Evolutionary conservation across 2,329 filamentous ascomycete genomes (phyloP).

Genomic region (Sarocladiaceae sp.): DNA sequence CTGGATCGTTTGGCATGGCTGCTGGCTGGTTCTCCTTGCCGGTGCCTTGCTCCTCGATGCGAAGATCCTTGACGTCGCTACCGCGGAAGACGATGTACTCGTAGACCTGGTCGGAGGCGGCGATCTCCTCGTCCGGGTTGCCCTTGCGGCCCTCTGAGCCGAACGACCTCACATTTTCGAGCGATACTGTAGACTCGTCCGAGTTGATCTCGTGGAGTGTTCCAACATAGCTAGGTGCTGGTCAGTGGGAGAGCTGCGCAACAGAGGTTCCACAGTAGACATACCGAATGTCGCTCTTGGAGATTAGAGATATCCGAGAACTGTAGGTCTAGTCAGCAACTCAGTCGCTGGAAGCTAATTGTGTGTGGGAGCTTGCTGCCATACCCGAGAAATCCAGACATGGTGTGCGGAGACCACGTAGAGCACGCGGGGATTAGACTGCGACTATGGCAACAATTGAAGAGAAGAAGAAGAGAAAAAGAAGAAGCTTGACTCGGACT

Average conservation of each 20-base stretch:
- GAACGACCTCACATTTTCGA: constrained; percentile 92
- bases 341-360: constrained; percentile 11
- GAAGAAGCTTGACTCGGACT: constrained; percentile 8
- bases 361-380: constrained; percentile 21
- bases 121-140: constrained; percentile 73
- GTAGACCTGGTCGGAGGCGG: constrained; percentile 81
- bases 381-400: constrained; percentile 58
- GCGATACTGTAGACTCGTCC: constrained; percentile 89
- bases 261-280: constrained; percentile 24
- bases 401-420: constrained; percentile 33
- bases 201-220: constrained; percentile 97
- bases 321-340: constrained; percentile 35
- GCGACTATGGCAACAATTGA: constrained; percentile 14
- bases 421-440: constrained; percentile 32
- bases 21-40: constrained; percentile 70
- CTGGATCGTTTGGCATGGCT: constrained; percentile 85
- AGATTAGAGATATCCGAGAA: constrained; percentile 93
- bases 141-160: constrained; percentile 87
- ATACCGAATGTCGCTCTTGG: constrained; percentile 94
- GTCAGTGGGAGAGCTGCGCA: constrained; percentile 14
- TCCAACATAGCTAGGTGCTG: constrained; percentile 74
- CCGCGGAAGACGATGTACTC: constrained; percentile 98
- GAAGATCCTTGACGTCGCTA: constrained; percentile 96
- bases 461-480: constrained; percentile 15
- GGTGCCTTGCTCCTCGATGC: constrained; percentile 77